phyloP scores from a whole-genome alignment of 257 asterid genomes.

The Salvia hispanica region DNA sequence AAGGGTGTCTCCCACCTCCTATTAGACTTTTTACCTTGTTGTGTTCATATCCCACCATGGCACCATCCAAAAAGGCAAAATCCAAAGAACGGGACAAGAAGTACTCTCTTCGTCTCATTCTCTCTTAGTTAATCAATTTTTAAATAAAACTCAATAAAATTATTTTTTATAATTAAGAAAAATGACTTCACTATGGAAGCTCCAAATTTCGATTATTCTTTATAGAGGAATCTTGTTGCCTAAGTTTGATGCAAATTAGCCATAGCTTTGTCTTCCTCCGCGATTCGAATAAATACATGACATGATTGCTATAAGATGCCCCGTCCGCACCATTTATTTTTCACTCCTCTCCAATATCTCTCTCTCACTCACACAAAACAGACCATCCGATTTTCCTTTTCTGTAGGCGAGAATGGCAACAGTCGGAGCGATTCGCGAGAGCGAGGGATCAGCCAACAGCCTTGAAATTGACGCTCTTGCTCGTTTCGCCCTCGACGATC shows the following conservation, averaged over 20 bases:
- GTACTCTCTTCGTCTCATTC: too few relatives aligned
- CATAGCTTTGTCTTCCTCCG: constrained; percentile 9
- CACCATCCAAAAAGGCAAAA: too few relatives aligned
- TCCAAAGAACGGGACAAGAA: too few relatives aligned
- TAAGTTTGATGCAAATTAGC: constrained; percentile 19
- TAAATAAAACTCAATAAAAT: too few relatives aligned
- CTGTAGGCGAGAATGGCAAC: constrained; percentile 45
- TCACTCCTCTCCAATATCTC: background rate
- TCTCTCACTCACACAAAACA: background rate
- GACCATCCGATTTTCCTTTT: background rate
- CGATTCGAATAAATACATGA: constrained; percentile 14
- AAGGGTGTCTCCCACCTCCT: too few relatives aligned
- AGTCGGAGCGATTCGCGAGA: constrained; percentile 49
- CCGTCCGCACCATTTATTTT: too few relatives aligned
- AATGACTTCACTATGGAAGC: too few relatives aligned
- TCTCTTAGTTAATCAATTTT: too few relatives aligned
- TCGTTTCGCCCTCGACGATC: constrained; percentile 73
- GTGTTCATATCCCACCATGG: too few relatives aligned
- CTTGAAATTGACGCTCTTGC: constrained; percentile 69
- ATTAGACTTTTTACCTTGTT: too few relatives aligned
- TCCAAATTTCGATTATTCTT: too few relatives aligned
- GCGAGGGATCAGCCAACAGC: constrained; percentile 66
- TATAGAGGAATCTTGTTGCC: background rate
- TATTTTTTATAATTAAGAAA: too few relatives aligned
- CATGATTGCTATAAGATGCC: constrained; percentile 21